Percentiles rank a stretch among this genome's conserved stretches.
phyloP scores from a whole-genome alignment of 2,329 filamentous ascomycete species.

The Colletotrichum tofieldiae region DNA sequence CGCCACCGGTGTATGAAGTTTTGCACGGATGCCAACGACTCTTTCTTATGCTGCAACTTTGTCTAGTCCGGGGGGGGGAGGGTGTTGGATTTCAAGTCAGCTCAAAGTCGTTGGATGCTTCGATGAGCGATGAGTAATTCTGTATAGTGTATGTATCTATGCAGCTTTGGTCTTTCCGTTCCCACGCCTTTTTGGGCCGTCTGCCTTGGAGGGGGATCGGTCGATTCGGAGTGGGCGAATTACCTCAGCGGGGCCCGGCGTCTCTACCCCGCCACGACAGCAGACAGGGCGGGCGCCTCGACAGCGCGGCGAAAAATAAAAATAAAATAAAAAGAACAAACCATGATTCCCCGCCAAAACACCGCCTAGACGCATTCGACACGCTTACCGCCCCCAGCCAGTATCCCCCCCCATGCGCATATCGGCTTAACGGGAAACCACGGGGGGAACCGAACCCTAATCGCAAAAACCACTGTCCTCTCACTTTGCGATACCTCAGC shows the following conservation, averaged over 20 bases:
- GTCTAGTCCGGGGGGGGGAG: not conserved
- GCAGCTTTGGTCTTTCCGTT: conserved; percentile 17
- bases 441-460: conserved; percentile 48
- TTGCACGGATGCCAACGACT: conserved; percentile 21
- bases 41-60: not conserved
- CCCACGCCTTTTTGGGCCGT: not conserved
- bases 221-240: conserved; percentile 4
- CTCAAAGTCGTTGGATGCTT: conserved; percentile 1
- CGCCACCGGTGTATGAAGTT: conserved; percentile 12
- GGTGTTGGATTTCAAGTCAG: not conserved
- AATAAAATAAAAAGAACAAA: not conserved
- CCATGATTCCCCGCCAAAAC: conserved; percentile 26
- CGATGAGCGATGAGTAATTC: conserved; percentile 23
- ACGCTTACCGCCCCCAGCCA: not conserved
- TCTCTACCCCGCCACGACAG: conserved; percentile 24
- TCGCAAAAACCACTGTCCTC: conserved; percentile 46
- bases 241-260: conserved; percentile 21
- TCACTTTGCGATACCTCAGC: conserved; percentile 26
- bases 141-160: conserved; percentile 39
- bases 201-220: not conserved
- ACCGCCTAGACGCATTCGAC: not conserved
- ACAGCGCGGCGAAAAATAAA: not conserved
- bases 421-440: conserved; percentile 19
- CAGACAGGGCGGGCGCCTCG: not conserved
- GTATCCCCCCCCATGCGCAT: not conserved